phyloP scores from a whole-genome alignment of 805 yeast species.

The Phaffomyces thermotolerans region DNA sequence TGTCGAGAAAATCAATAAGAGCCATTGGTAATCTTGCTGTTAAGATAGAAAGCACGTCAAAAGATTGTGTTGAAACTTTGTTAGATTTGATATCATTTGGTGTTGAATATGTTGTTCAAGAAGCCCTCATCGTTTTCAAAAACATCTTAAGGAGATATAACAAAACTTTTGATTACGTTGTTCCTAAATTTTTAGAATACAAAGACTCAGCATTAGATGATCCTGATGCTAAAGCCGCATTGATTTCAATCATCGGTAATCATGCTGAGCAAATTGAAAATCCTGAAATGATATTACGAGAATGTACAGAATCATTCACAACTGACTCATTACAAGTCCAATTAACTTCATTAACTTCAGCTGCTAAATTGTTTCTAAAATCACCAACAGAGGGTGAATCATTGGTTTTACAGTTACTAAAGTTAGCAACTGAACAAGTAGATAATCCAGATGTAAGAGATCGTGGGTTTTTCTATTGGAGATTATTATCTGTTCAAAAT shows the following conservation, averaged over 20 bases:
- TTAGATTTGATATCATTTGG: slow-evolving; percentile 55
- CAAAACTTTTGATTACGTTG: slow-evolving; percentile 35
- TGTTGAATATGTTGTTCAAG: slow-evolving; percentile 71
- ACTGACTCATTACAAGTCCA: slow-evolving; percentile 74
- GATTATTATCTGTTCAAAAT: slow-evolving; percentile 52
- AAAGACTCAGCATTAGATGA: slow-evolving; percentile 51
- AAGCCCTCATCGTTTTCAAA: slow-evolving; percentile 66
- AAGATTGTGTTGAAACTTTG: slow-evolving; percentile 56
- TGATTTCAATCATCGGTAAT: slow-evolving; percentile 82
- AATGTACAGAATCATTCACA: slow-evolving; percentile 38
- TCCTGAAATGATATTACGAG: slow-evolving; percentile 34
- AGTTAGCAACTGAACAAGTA: slow-evolving; percentile 63
- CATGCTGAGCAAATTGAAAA: slow-evolving; percentile 44
- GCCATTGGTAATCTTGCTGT: slow-evolving; percentile 88
- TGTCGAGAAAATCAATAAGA: slow-evolving; percentile 81
- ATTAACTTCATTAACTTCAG: slow-evolving; percentile 63
- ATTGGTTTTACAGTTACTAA: slow-evolving; percentile 51
- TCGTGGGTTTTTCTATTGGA: slow-evolving; percentile 81
- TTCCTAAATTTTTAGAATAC: slow-evolving; percentile 35
- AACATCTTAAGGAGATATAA: slow-evolving; percentile 77
- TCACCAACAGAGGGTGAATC: slow-evolving; percentile 47
- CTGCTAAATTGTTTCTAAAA: slow-evolving; percentile 58
- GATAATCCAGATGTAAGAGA: slow-evolving; percentile 85
- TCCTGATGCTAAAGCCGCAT: slow-evolving; percentile 68
- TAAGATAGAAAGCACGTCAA: slow-evolving; percentile 56